Evolutionary conservation across 192 early-diverging fungal genomes (phyloP).

Genomic region (Lobosporangium transversale): DNA sequence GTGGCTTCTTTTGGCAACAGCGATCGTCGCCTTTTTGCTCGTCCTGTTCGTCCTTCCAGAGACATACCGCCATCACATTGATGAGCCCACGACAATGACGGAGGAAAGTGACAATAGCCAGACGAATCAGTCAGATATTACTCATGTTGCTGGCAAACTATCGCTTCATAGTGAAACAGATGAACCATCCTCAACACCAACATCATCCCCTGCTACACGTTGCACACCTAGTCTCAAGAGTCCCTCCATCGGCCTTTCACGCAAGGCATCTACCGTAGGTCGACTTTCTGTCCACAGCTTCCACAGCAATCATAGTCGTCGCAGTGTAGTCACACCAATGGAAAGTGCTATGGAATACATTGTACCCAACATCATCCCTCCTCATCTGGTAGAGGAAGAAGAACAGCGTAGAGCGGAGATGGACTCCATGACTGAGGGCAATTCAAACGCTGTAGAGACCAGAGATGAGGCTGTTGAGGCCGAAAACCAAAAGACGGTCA

Average conservation of each 20-base stretch:
- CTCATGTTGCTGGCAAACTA: conserved; percentile 32
- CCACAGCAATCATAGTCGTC: conserved; percentile 2
- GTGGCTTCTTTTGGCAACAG: conserved; percentile 44
- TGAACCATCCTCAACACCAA: not conserved
- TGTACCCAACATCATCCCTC: conserved; percentile 28
- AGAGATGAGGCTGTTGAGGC: not conserved
- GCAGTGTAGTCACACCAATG: not conserved
- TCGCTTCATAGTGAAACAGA: conserved; percentile 25
- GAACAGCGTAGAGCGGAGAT: no score
- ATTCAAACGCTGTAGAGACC: not conserved
- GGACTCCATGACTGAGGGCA: not conserved
- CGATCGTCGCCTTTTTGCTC: conserved; percentile 27
- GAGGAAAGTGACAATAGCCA: conserved; percentile 15
- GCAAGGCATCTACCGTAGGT: conserved; percentile 1
- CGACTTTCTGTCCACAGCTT: conserved; percentile 11
- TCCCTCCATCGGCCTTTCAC: not conserved
- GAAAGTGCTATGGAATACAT: conserved; percentile 41
- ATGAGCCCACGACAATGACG: conserved; percentile 37
- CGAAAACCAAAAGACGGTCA: not conserved
- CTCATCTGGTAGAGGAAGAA: conserved; percentile 12
- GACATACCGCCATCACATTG: conserved; percentile 55
- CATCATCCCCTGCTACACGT: not conserved
- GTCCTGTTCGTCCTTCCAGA: conserved; percentile 58
- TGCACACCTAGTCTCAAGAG: not conserved
- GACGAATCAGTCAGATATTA: conserved; percentile 34